phyloP scores from a whole-genome alignment of 2,329 filamentous ascomycete genomes.

The Aspergillus awamori region DNA sequence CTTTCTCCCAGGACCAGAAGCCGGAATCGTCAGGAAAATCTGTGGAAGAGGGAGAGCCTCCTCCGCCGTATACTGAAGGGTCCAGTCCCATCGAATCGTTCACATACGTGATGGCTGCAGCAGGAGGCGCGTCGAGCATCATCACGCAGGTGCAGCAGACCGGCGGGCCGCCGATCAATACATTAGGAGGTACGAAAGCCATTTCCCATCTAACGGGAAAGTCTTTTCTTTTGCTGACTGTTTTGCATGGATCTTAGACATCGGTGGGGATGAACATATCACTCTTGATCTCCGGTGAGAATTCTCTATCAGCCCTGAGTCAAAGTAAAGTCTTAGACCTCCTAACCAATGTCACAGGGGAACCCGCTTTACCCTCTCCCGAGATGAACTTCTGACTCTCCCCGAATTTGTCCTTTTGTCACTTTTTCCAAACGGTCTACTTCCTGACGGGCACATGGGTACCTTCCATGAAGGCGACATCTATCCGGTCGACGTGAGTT shows the following conservation, averaged over 20 bases:
- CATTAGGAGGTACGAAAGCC: constrained; percentile 72
- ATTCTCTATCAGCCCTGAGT: constrained; percentile 15
- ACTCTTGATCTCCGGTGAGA: constrained; percentile 90
- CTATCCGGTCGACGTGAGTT: constrained; percentile 91
- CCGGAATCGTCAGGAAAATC: constrained; percentile 72
- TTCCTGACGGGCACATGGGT: constrained; percentile 94
- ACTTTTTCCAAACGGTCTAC: constrained; percentile 97
- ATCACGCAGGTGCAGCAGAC: constrained; percentile 98
- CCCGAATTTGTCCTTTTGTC: constrained; percentile 97
- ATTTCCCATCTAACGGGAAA: background rate
- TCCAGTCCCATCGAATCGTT: constrained; percentile 90
- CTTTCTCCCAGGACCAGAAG: constrained; percentile 80
- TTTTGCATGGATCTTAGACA: constrained; percentile 56
- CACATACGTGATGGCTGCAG: constrained; percentile 95
- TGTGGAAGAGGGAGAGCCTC: constrained; percentile 81
- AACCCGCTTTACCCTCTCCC: constrained; percentile 87
- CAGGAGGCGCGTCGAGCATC: constrained; percentile 95
- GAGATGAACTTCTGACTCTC: constrained; percentile 91
- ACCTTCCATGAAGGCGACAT: constrained; percentile 90
- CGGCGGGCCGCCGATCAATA: constrained; percentile 80
- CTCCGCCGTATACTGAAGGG: constrained; percentile 93
- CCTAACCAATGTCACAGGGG: constrained; percentile 61
- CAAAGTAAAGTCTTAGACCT: background rate
- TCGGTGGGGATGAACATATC: constrained; percentile 89
- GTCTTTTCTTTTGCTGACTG: constrained; percentile 19